Evolutionary conservation across 2,329 filamentous ascomycete genomes (phyloP), one percentile per base, ranked within the genome.

Genomic region (Neopestalotiopsis sp.): DNA sequence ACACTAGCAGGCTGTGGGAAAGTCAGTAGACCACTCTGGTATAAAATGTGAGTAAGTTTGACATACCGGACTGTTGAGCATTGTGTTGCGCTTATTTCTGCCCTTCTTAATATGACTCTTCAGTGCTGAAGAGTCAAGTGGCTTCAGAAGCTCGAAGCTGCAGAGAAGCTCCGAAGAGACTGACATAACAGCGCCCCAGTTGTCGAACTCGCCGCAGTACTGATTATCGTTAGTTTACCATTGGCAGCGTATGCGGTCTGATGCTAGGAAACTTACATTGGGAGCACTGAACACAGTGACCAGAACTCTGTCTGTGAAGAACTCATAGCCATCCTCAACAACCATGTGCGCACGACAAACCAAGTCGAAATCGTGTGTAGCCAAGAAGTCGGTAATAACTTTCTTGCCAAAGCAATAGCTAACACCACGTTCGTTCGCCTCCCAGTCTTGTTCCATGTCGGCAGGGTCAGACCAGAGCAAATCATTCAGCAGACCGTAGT

Each of bases 41-140:
- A 32, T 30, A 49, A 20, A 61, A 17, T 28, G 7, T 49, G 4
- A 56, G n/a, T 13, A 7, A 24, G 6, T 40, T 28, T 32, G 64
- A 91, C 94, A 84, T 90, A 97, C 94, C 79, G 95, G 95, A 85
- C 94, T 97, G 86, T 97, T 98, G 70, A 98, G 87, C 89, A 97
- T 97, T 81, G 91, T 95, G 81, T 97, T 94, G 71, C 95, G 89
- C 86, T 97, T 97, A 82, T 95, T 97, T 70, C 95, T 89, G 71
- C 95, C 95, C 85, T 98, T 98, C 86, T 99, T 99, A 82, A 99
- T 99, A 79, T 99, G 96, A 75, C 92, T 98, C 88, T 99, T 99
- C 71, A 99, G 86, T 42, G 95, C 95, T 75, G 93, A 97, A 13
- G 95, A 98, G 81, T 99, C 96, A 61, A 99, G 87, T 7, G 96